Evolutionary conservation across 164 flowering plant genomes (phyloP).

Genomic region (Vitis riparia): DNA sequence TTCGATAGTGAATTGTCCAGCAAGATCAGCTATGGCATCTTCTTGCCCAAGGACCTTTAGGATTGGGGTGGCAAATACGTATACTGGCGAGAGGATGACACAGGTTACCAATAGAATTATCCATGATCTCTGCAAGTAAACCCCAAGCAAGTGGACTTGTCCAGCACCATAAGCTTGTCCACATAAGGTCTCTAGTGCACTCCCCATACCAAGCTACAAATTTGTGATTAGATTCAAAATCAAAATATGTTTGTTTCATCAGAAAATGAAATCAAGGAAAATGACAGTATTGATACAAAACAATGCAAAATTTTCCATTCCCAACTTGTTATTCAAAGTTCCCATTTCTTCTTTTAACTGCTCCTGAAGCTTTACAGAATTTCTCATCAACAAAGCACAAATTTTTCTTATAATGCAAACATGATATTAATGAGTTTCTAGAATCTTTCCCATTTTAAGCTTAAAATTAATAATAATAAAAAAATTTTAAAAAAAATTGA

Average conservation of each 20-base stretch:
- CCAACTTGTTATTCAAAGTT: no score
- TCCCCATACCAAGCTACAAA: constrained; percentile 69
- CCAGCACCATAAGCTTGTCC: constrained; percentile 77
- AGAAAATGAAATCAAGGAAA: not conserved
- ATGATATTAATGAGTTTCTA: no score
- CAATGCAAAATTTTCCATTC: no score
- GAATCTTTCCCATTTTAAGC: no score
- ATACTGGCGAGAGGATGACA: constrained; percentile 41
- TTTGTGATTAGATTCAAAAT: not conserved
- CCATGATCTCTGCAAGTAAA: constrained; percentile 64
- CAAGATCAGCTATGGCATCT: constrained; percentile 41
- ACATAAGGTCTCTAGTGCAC: constrained; percentile 67
- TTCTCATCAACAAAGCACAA: no score
- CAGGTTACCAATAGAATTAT: constrained; percentile 35
- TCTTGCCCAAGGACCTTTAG: constrained; percentile 46
- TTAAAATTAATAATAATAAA: no score
- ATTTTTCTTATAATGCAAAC: no score
- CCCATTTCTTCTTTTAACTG: no score
- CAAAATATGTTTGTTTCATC: not conserved
- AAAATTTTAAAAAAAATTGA: no score
- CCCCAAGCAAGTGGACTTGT: constrained; percentile 49
- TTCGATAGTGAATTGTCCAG: constrained; percentile 40
- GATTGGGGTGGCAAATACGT: constrained; percentile 52
- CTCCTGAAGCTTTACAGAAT: no score
- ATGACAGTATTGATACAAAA: no score